A percentile compares a stretch with the other conserved stretches of the same genome.
These are phyloP conservation scores for Starmerella apicola DNA, from an alignment of 805 yeast species.

Conservation along the genomic window DNA sequence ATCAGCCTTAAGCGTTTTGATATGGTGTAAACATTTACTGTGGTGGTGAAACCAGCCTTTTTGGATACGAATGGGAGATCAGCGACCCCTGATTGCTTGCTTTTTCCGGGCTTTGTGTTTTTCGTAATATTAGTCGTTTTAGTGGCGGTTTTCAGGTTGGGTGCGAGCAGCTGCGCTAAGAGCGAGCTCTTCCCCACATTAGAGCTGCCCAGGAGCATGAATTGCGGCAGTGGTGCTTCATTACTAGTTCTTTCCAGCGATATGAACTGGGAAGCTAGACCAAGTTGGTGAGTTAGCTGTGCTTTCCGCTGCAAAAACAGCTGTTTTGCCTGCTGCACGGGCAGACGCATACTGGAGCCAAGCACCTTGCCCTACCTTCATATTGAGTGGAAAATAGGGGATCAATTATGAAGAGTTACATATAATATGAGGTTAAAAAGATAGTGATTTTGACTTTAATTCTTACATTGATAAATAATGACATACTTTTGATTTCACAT, in stretches of 20 bases:
- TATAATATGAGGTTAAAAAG: no score
- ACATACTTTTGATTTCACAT: no score
- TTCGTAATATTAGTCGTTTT: conserved; percentile 1
- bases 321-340: conserved; percentile 23
- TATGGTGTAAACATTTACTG: conserved; percentile 60
- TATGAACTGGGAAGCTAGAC: conserved; percentile 20
- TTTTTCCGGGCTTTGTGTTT: conserved; percentile 17
- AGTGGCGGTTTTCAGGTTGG: conserved; percentile 23
- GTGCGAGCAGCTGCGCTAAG: conserved; percentile 40
- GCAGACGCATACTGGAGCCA: no score
- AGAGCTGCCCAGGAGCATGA: conserved; percentile 64
- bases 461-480: no score
- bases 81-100: no score
- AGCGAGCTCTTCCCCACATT: conserved; percentile 81
- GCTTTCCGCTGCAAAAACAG: conserved; percentile 22
- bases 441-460: no score
- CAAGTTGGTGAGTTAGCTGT: conserved; percentile 25
- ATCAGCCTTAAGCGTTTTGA: conserved; percentile 53
- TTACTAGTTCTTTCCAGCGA: conserved; percentile 2
- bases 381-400: no score
- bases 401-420: no score
- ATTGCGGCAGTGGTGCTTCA: conserved; percentile 47
- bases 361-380: no score
- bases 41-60: conserved; percentile 43
- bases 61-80: conserved; percentile 34